Base-by-base conservation (phyloP, 345 rosid genomes). In the Schrenkiella parvula region DNA sequence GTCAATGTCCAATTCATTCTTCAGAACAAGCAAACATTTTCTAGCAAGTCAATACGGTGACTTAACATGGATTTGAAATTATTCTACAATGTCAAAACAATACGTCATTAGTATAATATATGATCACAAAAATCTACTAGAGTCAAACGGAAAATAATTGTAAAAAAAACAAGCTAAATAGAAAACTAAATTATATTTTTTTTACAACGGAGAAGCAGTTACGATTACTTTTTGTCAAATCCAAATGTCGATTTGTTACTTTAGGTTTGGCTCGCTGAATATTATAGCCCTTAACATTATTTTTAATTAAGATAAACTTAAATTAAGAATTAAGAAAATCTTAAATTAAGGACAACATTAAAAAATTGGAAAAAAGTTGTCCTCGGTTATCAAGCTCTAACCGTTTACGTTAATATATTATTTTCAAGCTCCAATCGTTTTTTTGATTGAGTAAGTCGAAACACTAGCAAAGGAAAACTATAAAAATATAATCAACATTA, bases 1-100 rank as follows among this genome's bases (percentile, higher is more conserved):
- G 78, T 66, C 78, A 47, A 56, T 35, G 34, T 71, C 62, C 25
- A 41, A 42, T 39, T 19, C 44, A 51, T 18, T 48, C 35, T 18
- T 35, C 32, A 29, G 1, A 50, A 35, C n/a, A 47, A 47, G 3
- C 43, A 26, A 17, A 13, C 25, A 6, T 31, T 56, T 41, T 19
- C 34, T 29, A 41, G 17, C 4, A 18, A 42, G 64, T 42, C 42
- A 41, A 19, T 29, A 0, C 4, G 21, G n/a, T 68, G 54, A 42
- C 32, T 39, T 39, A 43, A 29, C 42, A 38, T 39, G 64, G 15
- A 35, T 35, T 58, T 58, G 46, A 58, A 23, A 32, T 35, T 34
- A 34, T 56, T 32, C 22, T 34, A 56, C 37, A 19, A 32, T 31
- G 41, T 10, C 41, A 55, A 17, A 26, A n/a, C n/a, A 15, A 53